Evolutionary conservation across 2,329 filamentous ascomycete genomes (phyloP).

Genomic region (Thermomyces lanuginosus): DNA sequence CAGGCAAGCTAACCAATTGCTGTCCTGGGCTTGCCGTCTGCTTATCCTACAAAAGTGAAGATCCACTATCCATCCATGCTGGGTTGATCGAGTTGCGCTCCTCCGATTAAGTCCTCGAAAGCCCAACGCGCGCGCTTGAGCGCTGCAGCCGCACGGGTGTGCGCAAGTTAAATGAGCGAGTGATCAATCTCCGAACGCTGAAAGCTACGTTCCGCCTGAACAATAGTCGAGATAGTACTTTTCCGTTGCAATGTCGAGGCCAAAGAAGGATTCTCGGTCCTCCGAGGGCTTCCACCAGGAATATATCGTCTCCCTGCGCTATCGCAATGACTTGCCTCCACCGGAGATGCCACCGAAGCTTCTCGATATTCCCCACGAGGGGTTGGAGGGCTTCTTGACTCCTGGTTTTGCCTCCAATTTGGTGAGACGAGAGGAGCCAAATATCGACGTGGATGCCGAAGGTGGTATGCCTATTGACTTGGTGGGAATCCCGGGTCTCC

Average conservation of each 20-base stretch:
- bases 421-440: constrained; percentile 78
- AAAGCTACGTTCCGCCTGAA: too few relatives aligned
- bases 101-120: neutral
- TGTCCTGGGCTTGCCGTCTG: too few relatives aligned
- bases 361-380: constrained; percentile 88
- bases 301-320: constrained; percentile 90
- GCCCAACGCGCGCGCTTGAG: too few relatives aligned
- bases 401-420: constrained; percentile 80
- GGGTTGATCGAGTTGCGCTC: neutral
- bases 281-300: constrained; percentile 58
- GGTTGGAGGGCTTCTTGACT: constrained; percentile 76
- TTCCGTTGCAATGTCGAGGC: constrained; percentile 29
- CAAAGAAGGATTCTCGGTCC: constrained; percentile 23
- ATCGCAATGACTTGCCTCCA: constrained; percentile 87
- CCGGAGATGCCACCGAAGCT: constrained; percentile 91
- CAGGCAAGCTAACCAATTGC: too few relatives aligned
- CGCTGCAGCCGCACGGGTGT: too few relatives aligned
- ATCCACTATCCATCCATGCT: neutral
- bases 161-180: too few relatives aligned
- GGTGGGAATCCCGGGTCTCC: constrained; percentile 85
- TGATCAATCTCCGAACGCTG: too few relatives aligned
- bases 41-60: neutral
- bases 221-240: too few relatives aligned
- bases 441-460: constrained; percentile 94
- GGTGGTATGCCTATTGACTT: constrained; percentile 94